These are phyloP conservation scores for Musa schizocarpa DNA, from an alignment of 176 grass and related monocot species.

Conservation along the genomic window DNA sequence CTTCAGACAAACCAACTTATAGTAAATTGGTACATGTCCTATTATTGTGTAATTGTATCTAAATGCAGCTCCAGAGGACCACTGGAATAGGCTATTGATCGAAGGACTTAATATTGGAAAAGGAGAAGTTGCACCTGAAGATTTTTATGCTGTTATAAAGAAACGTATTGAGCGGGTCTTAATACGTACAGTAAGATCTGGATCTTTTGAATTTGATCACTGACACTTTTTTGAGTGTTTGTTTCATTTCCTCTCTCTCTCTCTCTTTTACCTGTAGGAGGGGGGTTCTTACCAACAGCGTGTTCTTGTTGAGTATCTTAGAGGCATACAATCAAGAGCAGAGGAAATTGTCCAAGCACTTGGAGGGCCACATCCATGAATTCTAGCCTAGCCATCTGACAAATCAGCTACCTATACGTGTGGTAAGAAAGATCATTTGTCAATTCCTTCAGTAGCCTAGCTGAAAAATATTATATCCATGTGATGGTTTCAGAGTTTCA, in stretches of 20 bases:
- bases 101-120: constrained; percentile 76
- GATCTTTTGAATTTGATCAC: background rate
- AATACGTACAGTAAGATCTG: constrained; percentile 70
- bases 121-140: constrained; percentile 61
- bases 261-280: constrained; percentile 37
- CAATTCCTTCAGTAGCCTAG: too few relatives aligned
- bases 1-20: too few relatives aligned
- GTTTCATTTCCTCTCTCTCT: background rate
- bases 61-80: constrained; percentile 53
- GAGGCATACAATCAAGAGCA: constrained; percentile 75
- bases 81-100: constrained; percentile 73
- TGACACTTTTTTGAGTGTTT: background rate
- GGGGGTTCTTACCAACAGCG: constrained; percentile 88
- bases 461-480: too few relatives aligned
- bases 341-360: constrained; percentile 64
- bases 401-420: too few relatives aligned
- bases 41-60: constrained; percentile 9
- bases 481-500: too few relatives aligned
- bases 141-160: constrained; percentile 63
- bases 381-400: background rate
- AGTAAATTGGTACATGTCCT: too few relatives aligned
- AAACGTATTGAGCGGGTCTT: constrained; percentile 85
- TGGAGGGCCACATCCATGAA: constrained; percentile 39
- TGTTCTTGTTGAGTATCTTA: constrained; percentile 77
- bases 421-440: too few relatives aligned